Conservation (phyloP, 441 rosid species). For the Syzygium syzygioides region DNA sequence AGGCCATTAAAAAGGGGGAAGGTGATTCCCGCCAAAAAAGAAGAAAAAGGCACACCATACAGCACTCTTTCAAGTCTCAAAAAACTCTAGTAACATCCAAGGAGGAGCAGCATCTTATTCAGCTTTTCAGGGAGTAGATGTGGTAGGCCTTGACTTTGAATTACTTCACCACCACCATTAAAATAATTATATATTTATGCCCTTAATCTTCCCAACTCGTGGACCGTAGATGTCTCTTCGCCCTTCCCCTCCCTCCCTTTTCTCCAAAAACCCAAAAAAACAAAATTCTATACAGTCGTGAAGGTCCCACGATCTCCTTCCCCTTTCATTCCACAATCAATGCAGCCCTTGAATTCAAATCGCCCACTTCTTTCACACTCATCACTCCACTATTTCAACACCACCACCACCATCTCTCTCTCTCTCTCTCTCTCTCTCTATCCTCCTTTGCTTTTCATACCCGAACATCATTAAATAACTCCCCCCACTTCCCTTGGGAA, state of each 20-base stretch:
- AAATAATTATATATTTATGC: not conserved
- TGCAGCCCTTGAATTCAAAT: slow-evolving; percentile 28
- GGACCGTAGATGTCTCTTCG: not conserved
- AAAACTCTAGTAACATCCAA: not conserved
- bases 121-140: slow-evolving; percentile 2
- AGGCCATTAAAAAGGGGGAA: slow-evolving; percentile 20
- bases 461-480: slow-evolving; percentile 22
- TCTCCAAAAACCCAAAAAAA: not conserved
- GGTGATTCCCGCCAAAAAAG: slow-evolving; percentile 43
- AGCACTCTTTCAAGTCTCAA: slow-evolving; percentile 12
- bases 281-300: slow-evolving; percentile 1
- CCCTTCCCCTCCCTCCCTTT: not conserved
- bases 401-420: not conserved
- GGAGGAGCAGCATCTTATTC: slow-evolving; percentile 9
- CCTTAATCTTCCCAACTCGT: slow-evolving; percentile 4
- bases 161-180: not conserved
- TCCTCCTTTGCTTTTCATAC: slow-evolving; percentile 1
- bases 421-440: slow-evolving; percentile 5
- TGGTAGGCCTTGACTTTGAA: slow-evolving; percentile 7
- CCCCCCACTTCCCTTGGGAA: slow-evolving; percentile 72
- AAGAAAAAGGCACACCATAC: slow-evolving; percentile 33
- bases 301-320: slow-evolving; percentile 34
- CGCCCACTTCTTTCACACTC: slow-evolving; percentile 23
- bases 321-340: slow-evolving; percentile 34
- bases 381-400: slow-evolving; percentile 20